These are phyloP conservation scores for Hirsutella minnesotensis DNA, from an alignment of 2,329 filamentous ascomycete genomes.

Conservation along the genomic window DNA sequence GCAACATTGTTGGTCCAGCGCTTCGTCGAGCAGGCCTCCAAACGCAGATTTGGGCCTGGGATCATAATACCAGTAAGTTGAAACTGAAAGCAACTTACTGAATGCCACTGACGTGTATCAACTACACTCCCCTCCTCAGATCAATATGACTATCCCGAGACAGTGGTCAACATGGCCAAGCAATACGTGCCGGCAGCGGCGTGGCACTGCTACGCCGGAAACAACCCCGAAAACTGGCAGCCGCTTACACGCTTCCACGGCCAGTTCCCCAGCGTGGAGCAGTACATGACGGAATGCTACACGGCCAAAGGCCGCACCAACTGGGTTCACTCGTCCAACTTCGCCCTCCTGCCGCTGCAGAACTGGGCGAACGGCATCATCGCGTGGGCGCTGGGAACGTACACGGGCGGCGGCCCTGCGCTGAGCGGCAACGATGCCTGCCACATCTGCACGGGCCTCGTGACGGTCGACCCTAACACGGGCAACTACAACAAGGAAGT, in stretches of 20 bases:
- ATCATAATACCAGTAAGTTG: slow-evolving; percentile 21
- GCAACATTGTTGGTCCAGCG: slow-evolving; percentile 25
- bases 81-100: background rate
- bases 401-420: slow-evolving; percentile 29
- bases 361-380: slow-evolving; percentile 33
- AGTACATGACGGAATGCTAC: slow-evolving; percentile 40
- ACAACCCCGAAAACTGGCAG: slow-evolving; percentile 19
- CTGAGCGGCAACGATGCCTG: slow-evolving; percentile 27
- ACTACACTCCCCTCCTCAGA: background rate
- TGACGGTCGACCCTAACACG: slow-evolving; percentile 35
- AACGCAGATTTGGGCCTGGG: slow-evolving; percentile 34
- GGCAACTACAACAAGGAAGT: slow-evolving; percentile 31
- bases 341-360: slow-evolving; percentile 36
- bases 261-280: slow-evolving; percentile 22
- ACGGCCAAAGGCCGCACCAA: slow-evolving; percentile 28
- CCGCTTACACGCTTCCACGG: slow-evolving; percentile 27
- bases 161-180: slow-evolving; percentile 20
- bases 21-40: slow-evolving; percentile 24
- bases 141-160: slow-evolving; percentile 26
- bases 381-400: slow-evolving; percentile 32
- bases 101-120: too few species aligned
- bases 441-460: slow-evolving; percentile 35
- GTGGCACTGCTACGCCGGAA: slow-evolving; percentile 29
- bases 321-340: slow-evolving; percentile 26
- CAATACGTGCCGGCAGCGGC: slow-evolving; percentile 21